Percentiles rank a stretch among this genome's conserved stretches.
These are phyloP conservation scores for Wallemia mellicola DNA, from an alignment of 1,284 basidiomycete species.

Conservation along the genomic window DNA sequence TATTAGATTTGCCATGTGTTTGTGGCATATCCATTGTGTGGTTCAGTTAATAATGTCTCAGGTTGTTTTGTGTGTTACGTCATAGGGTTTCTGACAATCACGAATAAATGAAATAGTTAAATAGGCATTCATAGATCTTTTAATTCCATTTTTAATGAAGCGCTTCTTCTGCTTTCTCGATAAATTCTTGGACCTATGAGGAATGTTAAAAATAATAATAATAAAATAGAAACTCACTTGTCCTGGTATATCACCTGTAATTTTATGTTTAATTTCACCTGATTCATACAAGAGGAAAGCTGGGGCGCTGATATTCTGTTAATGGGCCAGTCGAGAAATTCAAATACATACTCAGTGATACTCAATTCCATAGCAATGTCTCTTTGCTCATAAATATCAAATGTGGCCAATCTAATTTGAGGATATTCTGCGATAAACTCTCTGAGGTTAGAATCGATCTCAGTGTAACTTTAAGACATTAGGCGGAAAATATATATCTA, in stretches of 20 bases:
- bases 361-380: background rate
- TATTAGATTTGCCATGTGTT: too few relatives aligned
- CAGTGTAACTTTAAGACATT: background rate
- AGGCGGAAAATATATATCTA: too few relatives aligned
- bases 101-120: too few relatives aligned
- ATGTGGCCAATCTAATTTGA: background rate
- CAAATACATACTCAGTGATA: too few relatives aligned
- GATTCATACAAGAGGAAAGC: background rate
- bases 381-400: background rate
- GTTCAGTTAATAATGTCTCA: too few relatives aligned
- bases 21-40: too few relatives aligned
- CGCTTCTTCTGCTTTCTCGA: background rate
- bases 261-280: background rate
- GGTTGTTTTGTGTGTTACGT: too few relatives aligned
- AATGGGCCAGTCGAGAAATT: too few relatives aligned
- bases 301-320: too few relatives aligned
- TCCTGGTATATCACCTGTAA: background rate
- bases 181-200: background rate
- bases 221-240: background rate
- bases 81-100: too few relatives aligned
- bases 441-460: background rate
- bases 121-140: too few relatives aligned
- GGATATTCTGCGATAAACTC: background rate
- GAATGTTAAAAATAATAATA: background rate
- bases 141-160: too few relatives aligned